A percentile compares a stretch with the other conserved stretches of the same genome.
Evolutionary conservation across 2,329 filamentous ascomycete species (phyloP).

Genomic region (Elsinoe ampelina): DNA sequence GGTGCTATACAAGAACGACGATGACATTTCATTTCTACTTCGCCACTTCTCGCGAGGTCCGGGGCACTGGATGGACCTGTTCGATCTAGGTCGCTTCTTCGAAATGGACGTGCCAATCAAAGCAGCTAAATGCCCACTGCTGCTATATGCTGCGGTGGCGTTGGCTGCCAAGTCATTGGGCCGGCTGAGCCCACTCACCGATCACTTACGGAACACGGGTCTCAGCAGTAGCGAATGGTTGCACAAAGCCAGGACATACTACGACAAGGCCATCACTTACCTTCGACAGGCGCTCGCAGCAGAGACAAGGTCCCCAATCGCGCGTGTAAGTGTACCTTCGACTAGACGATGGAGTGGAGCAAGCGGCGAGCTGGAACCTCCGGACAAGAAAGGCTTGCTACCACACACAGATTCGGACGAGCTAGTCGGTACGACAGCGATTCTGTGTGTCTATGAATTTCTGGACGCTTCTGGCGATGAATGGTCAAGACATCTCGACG

Average conservation of each 20-base stretch:
- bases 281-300: conserved; percentile 26
- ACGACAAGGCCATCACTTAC: conserved; percentile 38
- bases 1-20: conserved; percentile 27
- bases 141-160: conserved; percentile 49
- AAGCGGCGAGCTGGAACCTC: conserved; percentile 35
- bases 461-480: conserved; percentile 54
- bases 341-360: conserved; percentile 1
- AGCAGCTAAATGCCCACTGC: conserved; percentile 40
- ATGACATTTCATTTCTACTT: conserved; percentile 49
- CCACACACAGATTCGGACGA: conserved; percentile 46
- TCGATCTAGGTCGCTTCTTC: conserved; percentile 50
- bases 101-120: conserved; percentile 50
- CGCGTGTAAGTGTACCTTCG: not conserved
- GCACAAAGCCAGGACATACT: conserved; percentile 51
- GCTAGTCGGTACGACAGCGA: conserved; percentile 55
- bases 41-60: conserved; percentile 51
- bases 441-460: conserved; percentile 59
- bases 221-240: conserved; percentile 43
- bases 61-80: conserved; percentile 51
- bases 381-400: conserved; percentile 25
- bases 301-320: conserved; percentile 15
- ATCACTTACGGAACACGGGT: not conserved
- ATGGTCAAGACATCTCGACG: conserved; percentile 57
- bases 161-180: conserved; percentile 53
- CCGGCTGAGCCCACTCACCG: conserved; percentile 33